Evolutionary conservation across 2,329 filamentous ascomycete species (phyloP), one percentile per base, ranked within the genome.

Genomic region (Cladophialophora bantiana): DNA sequence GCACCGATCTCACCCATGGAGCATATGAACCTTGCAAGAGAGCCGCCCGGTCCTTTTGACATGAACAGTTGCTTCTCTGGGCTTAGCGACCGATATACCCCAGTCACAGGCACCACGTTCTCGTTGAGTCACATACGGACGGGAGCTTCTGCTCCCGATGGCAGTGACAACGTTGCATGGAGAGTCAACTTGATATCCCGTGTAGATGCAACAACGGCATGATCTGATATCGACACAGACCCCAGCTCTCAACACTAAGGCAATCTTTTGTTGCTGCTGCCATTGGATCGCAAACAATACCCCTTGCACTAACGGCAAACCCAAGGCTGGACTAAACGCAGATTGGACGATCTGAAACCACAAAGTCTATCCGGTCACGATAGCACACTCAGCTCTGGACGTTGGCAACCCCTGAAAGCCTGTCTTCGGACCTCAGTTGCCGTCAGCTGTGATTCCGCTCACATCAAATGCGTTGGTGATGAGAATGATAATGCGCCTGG

Each of bases 51-150:
- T 48, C 13, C 45, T 36, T 38, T 52, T 53, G 42, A 10, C 7
- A 36, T 26, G 45, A 53, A 61, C 58, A 20, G 36, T 61, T 53
- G 26, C 58, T 32, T 53, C 10, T 53, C 53, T 18, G 26, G 58
- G 32, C 45, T 53, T 53, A 53, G 32, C 18, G 6, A 4, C 26
- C 9, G 4, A 26, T 18, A 38, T 13, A 52, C 31, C 15, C 58
- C 9, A 15, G 34, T 12, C 20, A 13, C 57, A 12, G 35, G 20
- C 18, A 4, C 42, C 31, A 15, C 36, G n/a, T 52, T 32, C 58
- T 18, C 15, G 13, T 9, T 6, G 12, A 12, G 13, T 34, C 56
- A 48, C 20, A 48, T 48, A 10, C 20, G 45, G 26, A 7, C 10
- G 18, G 45, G 20, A 50, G 20, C 9, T 31, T 10, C 45, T 31